Base-by-base conservation (phyloP, 352 stramenopile species). In the Phytophthora quininea region DNA sequence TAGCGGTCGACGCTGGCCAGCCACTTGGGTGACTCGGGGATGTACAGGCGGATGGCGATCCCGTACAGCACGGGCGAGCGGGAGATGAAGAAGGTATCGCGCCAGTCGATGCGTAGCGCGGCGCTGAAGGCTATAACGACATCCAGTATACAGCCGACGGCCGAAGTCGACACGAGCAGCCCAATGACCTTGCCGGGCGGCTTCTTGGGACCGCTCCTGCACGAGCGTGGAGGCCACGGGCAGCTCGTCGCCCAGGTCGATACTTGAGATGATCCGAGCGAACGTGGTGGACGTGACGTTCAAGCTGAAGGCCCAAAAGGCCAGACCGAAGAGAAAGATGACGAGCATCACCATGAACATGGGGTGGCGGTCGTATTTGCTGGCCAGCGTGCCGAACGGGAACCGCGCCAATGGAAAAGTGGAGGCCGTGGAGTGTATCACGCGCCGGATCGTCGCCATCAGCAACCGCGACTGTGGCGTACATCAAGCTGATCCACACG, bases 281-380 rank as follows among this genome's bases (percentile, higher is more conserved):
- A 59, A 67, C 32, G n/a, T n/a, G n/a, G n/a, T n/a, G n/a, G n/a
- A n/a, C n/a, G n/a, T n/a, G n/a, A n/a, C n/a, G n/a, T n/a, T n/a
- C n/a, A n/a, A n/a, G n/a, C n/a, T n/a, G n/a, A n/a, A n/a, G n/a
- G n/a, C n/a, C n/a, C n/a, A n/a, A n/a, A n/a, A n/a, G n/a, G n/a
- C n/a, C n/a, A n/a, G n/a, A n/a, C n/a, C n/a, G n/a, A n/a, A n/a
- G n/a, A n/a, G n/a, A n/a, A n/a, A n/a, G n/a, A n/a, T n/a, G n/a
- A n/a, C n/a, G n/a, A n/a, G n/a, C n/a, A n/a, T 89, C 54, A 82
- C 65, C 75, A 89, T 89, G 56, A 91, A 89, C 66, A 89, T 88
- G 31, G 77, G 71, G 5, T 78, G 78, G 24, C 81, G 81, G 3
- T 81, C 81, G 50, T 84, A 90, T 61, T 82, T 85, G 71, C 90